Evolutionary conservation across 345 rosid genomes (phyloP), one percentile per base, ranked within the genome.

Genomic region (Euphorbia pulcherrima): DNA sequence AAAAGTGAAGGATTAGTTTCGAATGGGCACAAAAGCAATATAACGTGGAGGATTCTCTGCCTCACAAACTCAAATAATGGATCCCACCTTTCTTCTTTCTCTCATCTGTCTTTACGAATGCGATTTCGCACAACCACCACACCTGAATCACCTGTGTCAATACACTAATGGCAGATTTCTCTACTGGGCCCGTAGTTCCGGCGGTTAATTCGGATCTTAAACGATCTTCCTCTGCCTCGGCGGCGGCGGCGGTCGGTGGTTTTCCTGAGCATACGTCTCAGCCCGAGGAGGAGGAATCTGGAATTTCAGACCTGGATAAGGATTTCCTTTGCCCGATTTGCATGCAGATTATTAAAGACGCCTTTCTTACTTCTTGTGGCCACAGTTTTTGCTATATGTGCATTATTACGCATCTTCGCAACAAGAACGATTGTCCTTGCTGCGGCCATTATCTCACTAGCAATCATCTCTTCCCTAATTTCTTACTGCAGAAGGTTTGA

Each of bases 301-400:
- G 57, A 8, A 17, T n/a, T 0, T 48, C 68, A 12, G 78, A 59
- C 72, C 5, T 82, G 62, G 97, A 89, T 44, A 94, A 84, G 76
- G 96, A 94, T 75, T 78, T 87, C 75, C 76, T 87, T 13, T 91
- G 99, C 72, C 97, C 99, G 78, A 94, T 94, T 67, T 94, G 99
- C 73, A 94, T 94, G 97, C 97, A 91, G 85, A 78, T 94, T 30
- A 89, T 94, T 9, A 89, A 89, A 67, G 97, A 91, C 72, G 97
- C 99, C 35, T 94, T 94, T 74, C 88, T 94, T n/a, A 94, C 99
- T 8, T 85, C 84, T 7, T 94, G 99, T 67, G 97, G 99, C 5
- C 99, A 94, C 61, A 94, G 99, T 73, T 94, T 94, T 84, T 94
- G 99, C 79, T 88, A 88, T 80, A 88, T 88, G 97, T 94, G 99